Evolutionary conservation across 768 basidiomycete species (phyloP).

Genomic region (Termitomyces sp.): DNA sequence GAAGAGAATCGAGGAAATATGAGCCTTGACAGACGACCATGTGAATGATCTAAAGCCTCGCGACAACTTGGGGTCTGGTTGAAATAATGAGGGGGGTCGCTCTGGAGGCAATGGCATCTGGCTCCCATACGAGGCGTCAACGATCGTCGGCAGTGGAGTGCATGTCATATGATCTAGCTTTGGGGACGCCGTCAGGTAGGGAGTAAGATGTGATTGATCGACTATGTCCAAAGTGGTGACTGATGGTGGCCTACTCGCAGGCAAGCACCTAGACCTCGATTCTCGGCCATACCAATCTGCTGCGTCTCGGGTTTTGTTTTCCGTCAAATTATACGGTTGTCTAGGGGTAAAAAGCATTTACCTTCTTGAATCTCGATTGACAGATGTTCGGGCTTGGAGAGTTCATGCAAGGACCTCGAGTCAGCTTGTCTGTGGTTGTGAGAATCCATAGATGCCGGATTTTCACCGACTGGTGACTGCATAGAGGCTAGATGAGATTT

Average conservation of each 20-base stretch:
- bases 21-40: background rate
- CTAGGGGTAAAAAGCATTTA: background rate
- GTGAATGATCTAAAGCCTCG: no score
- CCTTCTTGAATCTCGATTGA: no score
- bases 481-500: no score
- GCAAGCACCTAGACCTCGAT: background rate
- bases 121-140: background rate
- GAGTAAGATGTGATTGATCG: background rate
- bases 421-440: no score
- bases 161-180: background rate
- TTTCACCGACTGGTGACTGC: no score
- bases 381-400: no score
- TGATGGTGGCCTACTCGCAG: background rate
- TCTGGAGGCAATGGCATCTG: background rate
- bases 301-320: no score
- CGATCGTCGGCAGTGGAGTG: background rate
- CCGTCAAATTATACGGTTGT: background rate
- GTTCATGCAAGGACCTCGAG: no score
- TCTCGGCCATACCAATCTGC: background rate
- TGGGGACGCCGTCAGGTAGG: background rate
- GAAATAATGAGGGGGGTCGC: no score
- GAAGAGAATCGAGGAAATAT: background rate
- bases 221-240: background rate
- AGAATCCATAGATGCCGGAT: no score
- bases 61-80: no score